Conservation (phyloP, 345 rosid species). For the Luvunga scandens region DNA sequence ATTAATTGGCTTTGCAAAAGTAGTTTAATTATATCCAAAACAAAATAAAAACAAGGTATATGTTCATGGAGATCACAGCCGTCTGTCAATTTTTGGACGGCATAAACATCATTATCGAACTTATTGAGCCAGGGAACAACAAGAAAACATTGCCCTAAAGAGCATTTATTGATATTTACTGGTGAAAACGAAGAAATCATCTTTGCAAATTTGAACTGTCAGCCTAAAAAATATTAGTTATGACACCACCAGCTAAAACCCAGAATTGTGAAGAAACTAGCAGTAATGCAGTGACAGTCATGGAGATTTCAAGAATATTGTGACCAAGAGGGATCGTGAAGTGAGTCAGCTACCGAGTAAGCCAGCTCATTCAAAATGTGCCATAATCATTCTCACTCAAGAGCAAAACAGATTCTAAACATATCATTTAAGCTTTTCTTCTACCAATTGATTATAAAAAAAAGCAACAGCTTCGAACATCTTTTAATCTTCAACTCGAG, state of each 20-base stretch:
- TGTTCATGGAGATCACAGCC: neutral
- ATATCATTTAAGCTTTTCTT: no score
- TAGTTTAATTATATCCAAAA: neutral
- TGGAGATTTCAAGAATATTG: neutral
- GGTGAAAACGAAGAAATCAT: neutral
- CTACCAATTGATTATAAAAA: neutral
- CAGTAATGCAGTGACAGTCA: neutral
- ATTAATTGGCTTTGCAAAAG: neutral
- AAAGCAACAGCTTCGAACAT: neutral
- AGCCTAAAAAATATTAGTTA: neutral
- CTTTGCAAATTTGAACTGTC: neutral
- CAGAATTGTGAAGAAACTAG: slow-evolving; percentile 7
- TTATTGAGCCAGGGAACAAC: neutral
- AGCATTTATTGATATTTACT: neutral
- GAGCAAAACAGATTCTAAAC: neutral
- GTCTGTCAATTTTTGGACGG: neutral
- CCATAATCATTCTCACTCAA: neutral
- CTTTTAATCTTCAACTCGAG: neutral
- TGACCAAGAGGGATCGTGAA: neutral
- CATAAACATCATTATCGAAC: neutral
- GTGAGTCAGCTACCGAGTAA: neutral
- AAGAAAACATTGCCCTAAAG: neutral
- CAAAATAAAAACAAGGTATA: neutral
- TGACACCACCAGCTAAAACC: neutral
- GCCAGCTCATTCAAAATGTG: neutral